Evolutionary conservation across 208 protist species (phyloP).

Genomic region (Leishmania aethiopica): DNA sequence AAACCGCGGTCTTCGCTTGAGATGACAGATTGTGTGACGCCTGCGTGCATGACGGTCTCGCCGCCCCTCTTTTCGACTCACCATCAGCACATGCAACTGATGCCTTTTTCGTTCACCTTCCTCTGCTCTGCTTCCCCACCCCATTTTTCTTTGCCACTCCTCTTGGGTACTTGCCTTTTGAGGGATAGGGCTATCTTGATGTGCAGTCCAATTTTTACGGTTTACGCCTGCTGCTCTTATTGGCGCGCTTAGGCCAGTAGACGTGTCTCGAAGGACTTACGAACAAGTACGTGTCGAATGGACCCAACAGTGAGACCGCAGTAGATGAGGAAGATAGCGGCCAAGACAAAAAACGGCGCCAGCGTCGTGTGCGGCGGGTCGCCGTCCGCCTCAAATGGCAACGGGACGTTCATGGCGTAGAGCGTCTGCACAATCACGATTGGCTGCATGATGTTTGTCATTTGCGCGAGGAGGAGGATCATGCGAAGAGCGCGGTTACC

Average conservation of each 20-base stretch:
- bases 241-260: slow-evolving; percentile 42
- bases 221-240: not conserved
- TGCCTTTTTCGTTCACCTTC: not conserved
- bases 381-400: slow-evolving; percentile 62
- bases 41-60: not conserved
- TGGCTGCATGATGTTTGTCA: slow-evolving; percentile 85
- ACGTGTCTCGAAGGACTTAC: slow-evolving; percentile 59
- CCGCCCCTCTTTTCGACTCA: not conserved
- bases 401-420: slow-evolving; percentile 82
- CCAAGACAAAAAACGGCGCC: slow-evolving; percentile 69
- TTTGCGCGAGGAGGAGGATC: slow-evolving; percentile 69
- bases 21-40: not conserved
- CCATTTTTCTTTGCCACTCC: too few relatives aligned
- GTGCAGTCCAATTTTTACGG: not conserved
- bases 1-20: not conserved
- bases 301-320: slow-evolving; percentile 36
- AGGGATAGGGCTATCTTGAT: not conserved
- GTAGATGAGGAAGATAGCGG: slow-evolving; percentile 53
- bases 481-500: slow-evolving; percentile 81
- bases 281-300: slow-evolving; percentile 40
- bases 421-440: slow-evolving; percentile 78
- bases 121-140: not conserved
- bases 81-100: not conserved
- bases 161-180: not conserved
- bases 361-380: slow-evolving; percentile 50